phyloP scores from a whole-genome alignment of 495 filamentous ascomycete species.

The Aspergillus haitiensis region DNA sequence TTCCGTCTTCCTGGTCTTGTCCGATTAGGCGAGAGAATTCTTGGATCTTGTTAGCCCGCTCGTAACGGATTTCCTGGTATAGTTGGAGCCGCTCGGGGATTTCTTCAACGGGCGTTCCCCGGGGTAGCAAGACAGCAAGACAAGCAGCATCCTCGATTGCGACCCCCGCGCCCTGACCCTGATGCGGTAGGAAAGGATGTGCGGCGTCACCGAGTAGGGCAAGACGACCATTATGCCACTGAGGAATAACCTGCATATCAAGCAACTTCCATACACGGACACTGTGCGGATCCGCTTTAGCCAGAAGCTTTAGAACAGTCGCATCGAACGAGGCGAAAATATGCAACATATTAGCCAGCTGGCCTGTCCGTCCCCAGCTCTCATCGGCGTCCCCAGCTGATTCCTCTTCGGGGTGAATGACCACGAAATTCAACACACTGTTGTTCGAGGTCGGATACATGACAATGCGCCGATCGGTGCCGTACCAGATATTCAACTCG shows the following conservation, averaged over 20 bases:
- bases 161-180: slow-evolving; percentile 49
- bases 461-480: slow-evolving; percentile 3
- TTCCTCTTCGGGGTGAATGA: slow-evolving; percentile 2
- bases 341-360: neutral
- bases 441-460: slow-evolving; percentile 6
- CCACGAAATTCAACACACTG: slow-evolving; percentile 5
- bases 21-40: slow-evolving; percentile 49
- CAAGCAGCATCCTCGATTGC: slow-evolving; percentile 58
- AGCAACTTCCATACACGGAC: slow-evolving; percentile 9
- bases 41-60: slow-evolving; percentile 49
- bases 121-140: slow-evolving; percentile 47
- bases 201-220: slow-evolving; percentile 8
- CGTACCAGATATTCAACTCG: slow-evolving; percentile 2
- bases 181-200: slow-evolving; percentile 23
- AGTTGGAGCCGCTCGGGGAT: slow-evolving; percentile 49
- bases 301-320: neutral
- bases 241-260: neutral
- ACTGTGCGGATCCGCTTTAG: slow-evolving; percentile 1
- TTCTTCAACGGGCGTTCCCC: slow-evolving; percentile 33
- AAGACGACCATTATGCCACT: neutral
- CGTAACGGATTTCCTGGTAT: slow-evolving; percentile 52
- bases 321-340: neutral
- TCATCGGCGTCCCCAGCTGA: neutral
- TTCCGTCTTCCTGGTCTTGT: slow-evolving; percentile 35
- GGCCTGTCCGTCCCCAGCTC: neutral